Evolutionary conservation across 106 monocot genomes (phyloP), one percentile per base, ranked within the genome.

Genomic region (Alisma plantagoaquatica): DNA sequence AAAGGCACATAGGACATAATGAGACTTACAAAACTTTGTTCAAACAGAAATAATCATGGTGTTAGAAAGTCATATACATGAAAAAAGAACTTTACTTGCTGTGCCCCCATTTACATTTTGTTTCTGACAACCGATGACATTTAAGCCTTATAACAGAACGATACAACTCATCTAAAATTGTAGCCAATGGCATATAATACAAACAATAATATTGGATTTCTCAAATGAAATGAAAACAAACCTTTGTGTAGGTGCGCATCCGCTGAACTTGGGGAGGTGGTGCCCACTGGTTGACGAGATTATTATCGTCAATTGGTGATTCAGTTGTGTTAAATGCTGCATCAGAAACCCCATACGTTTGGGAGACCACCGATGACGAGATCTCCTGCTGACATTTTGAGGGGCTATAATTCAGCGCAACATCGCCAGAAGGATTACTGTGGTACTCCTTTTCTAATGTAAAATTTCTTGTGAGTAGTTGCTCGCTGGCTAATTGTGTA

Each of bases 221-320:
- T 27, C 26, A 3, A 41, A 64, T 2, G n/a, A n/a, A n/a, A n/a
- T n/a, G n/a, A n/a, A n/a, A 24, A 46, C 55, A 25, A 54, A 94
- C 94, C 94, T 94, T 94, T 30, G 94, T 94, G 48, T 62, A 94
- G 30, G 94, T 94, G 43, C 87, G 71, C 75, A 73, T 80, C 21
- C 80, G 68, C 30, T 80, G 85, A 44, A 73, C 53, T 25, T 70
- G 78, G 1, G 68, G 68, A 33, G 76, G 41, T 19, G 82, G 73
- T 29, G 82, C 70, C 82, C 82, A 82, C 64, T 65, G 73, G 52
- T 86, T 86, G 65, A 91, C 61, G 49, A 92, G 68, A 52, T 61
- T 64, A 23, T 66, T 70, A n/a, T 87, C 92, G 55, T 66, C 77
- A 32, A 93, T 75, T 2, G 66, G 50, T 35, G 88, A 77, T 53